Evolutionary conservation across 352 stramenopile genomes (phyloP).

Genomic region (Globisporangium yorkense): DNA sequence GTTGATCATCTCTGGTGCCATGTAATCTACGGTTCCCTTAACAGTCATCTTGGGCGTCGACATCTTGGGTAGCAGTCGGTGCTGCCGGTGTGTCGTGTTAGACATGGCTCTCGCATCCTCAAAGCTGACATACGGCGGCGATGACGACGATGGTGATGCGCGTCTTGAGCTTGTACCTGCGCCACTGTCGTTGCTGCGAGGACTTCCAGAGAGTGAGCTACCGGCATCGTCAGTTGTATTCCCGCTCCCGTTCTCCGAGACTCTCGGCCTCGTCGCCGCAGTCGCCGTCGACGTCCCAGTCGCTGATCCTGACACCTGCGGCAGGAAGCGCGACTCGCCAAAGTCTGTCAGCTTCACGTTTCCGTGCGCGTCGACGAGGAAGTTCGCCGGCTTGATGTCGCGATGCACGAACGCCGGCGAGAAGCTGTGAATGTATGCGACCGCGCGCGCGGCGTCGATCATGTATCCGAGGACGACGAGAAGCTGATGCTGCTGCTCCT

Average conservation of each 20-base stretch:
- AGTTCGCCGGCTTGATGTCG: slow-evolving; percentile 77
- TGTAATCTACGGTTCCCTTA: slow-evolving; percentile 42
- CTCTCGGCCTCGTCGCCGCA: slow-evolving; percentile 17
- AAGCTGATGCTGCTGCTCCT: slow-evolving; percentile 19
- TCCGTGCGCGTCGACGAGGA: slow-evolving; percentile 55
- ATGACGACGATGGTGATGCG: too few relatives aligned
- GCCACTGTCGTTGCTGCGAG: neutral
- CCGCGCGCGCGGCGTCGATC: slow-evolving; percentile 50
- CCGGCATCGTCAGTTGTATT: neutral
- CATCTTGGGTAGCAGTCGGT: neutral
- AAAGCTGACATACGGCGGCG: too few relatives aligned
- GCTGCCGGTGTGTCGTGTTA: neutral
- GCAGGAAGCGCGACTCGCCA: slow-evolving; percentile 42
- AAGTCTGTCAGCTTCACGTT: slow-evolving; percentile 79
- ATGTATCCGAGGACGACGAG: slow-evolving; percentile 61
- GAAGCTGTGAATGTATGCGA: slow-evolving; percentile 74
- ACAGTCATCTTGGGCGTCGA: slow-evolving; percentile 45
- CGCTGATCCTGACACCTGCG: slow-evolving; percentile 4
- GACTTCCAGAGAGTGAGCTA: neutral
- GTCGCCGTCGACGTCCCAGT: slow-evolving; percentile 1
- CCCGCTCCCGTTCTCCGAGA: neutral
- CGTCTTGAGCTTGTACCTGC: too few relatives aligned
- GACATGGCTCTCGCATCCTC: neutral
- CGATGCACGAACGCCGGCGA: slow-evolving; percentile 63
- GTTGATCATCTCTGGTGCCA: slow-evolving; percentile 55